Base-by-base conservation (phyloP, 1,284 basidiomycete species). In the Gomphus bonarii region DNA sequence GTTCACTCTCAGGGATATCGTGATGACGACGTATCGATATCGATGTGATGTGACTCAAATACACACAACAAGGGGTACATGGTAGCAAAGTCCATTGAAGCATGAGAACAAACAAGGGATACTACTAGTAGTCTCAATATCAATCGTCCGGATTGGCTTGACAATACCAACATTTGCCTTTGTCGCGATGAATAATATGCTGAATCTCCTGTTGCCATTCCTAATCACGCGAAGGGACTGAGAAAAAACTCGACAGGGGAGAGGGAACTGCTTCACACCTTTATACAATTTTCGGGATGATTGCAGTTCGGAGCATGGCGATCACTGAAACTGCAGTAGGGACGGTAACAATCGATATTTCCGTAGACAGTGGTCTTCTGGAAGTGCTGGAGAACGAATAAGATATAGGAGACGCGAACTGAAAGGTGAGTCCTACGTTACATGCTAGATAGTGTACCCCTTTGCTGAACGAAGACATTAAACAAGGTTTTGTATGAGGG, bases 261-360 rank as follows among this genome's bases (percentile, higher is more conserved):
- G 31, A 50, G 18, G 25, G 46, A 8, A 35, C 33, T 5, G 1
- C 11, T 38, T 16, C 33, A 36, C 16, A 50, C 49, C 18, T 50
- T 31, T 50, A 50, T 35, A 20, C 49, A 50, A 1, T 36, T 16
- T 20, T 36, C 30, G 10, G 30, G 31, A 18, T 50, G 18, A 16
- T 2, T 50, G 36, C 49, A 50, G 18, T 31, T 38, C 6, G 49
- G 25, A 35, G 49, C 25, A 31, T 53, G 51, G 14, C 40, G 31
- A 44, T 54, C 52, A 28, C 52, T 54, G 36, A 54, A 44, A 8
- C 28, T 30, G 38, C 52, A 54, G 14, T 14, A 16, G n/a, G 40
- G 52, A 11, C 38, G 22, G 28, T 33, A 54, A 28, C 40, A 44
- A n/a, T 54, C 52, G 38, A 54, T 54, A 33, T 54, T 44, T 54